These are phyloP conservation scores for Penicillium daleae DNA, from an alignment of 495 filamentous ascomycete genomes.

Conservation along the genomic window DNA sequence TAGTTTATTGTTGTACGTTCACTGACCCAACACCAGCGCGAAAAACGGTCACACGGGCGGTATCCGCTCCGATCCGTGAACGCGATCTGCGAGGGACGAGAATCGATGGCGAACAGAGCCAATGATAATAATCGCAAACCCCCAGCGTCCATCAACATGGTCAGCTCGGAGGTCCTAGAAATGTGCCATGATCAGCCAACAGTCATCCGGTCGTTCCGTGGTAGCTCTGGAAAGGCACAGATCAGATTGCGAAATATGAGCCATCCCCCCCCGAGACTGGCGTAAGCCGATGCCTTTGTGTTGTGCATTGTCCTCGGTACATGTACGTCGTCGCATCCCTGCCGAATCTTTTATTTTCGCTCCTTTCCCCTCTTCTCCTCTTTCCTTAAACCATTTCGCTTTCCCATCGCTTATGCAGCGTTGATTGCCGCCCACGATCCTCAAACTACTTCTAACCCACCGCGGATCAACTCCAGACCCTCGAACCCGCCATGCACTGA, in stretches of 20 bases:
- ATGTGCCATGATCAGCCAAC: slow-evolving; percentile 1
- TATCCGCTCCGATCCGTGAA: slow-evolving; percentile 7
- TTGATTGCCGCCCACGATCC: background rate
- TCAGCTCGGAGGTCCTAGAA: background rate
- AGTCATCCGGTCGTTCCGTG: background rate
- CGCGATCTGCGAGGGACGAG: slow-evolving; percentile 4
- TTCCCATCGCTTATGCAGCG: background rate
- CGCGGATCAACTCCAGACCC: slow-evolving; percentile 9
- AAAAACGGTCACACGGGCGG: background rate
- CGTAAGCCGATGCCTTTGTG: slow-evolving; percentile 8
- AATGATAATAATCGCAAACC: background rate
- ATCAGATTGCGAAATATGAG: slow-evolving; percentile 19
- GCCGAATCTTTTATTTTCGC: background rate
- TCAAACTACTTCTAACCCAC: background rate
- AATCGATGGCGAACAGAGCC: background rate
- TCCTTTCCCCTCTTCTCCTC: background rate
- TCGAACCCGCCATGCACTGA: slow-evolving; percentile 14
- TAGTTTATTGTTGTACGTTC: background rate
- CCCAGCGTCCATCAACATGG: background rate
- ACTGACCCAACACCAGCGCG: background rate
- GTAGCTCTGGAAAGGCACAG: slow-evolving; percentile 5
- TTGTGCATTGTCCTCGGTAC: background rate
- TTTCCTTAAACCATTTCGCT: background rate
- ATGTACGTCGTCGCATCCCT: slow-evolving; percentile 9
- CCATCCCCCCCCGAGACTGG: slow-evolving; percentile 10